These are phyloP conservation scores for Melampsora larici-populina DNA, from an alignment of 1,284 basidiomycete species.

Conservation along the genomic window DNA sequence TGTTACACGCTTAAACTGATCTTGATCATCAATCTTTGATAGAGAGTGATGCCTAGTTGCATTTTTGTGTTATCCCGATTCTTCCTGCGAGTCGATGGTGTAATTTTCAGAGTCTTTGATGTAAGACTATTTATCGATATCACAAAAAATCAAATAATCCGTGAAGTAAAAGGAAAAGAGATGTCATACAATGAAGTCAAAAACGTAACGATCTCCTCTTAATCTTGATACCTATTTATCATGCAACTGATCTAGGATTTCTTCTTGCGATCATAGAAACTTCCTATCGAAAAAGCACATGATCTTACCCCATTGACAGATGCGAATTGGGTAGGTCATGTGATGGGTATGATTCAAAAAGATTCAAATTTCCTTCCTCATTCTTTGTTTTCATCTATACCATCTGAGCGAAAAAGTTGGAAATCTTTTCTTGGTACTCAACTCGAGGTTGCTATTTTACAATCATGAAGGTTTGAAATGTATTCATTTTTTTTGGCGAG, in stretches of 20 bases:
- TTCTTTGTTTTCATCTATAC: constrained; percentile 6
- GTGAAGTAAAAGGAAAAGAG: constrained; percentile 84
- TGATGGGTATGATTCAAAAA: constrained; percentile 16
- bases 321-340: constrained; percentile 71
- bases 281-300: constrained; percentile 66
- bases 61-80: constrained; percentile 87
- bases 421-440: constrained; percentile 19
- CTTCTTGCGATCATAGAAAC: constrained; percentile 58
- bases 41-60: constrained; percentile 98
- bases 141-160: constrained; percentile 60
- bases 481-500: too few species aligned
- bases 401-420: constrained; percentile 12
- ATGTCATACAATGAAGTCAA: constrained; percentile 78
- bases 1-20: neutral
- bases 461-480: too few species aligned
- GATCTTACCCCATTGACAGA: constrained; percentile 89
- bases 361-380: neutral
- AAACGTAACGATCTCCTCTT: constrained; percentile 58
- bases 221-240: neutral
- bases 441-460: constrained; percentile 13
- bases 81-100: constrained; percentile 90
- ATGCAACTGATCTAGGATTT: neutral
- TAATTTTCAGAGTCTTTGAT: constrained; percentile 86
- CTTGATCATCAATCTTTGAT: constrained; percentile 6
- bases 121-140: constrained; percentile 88